Base-by-base conservation (phyloP, 371 early-diverging fungal genomes). In the Mortierella sp. region DNA sequence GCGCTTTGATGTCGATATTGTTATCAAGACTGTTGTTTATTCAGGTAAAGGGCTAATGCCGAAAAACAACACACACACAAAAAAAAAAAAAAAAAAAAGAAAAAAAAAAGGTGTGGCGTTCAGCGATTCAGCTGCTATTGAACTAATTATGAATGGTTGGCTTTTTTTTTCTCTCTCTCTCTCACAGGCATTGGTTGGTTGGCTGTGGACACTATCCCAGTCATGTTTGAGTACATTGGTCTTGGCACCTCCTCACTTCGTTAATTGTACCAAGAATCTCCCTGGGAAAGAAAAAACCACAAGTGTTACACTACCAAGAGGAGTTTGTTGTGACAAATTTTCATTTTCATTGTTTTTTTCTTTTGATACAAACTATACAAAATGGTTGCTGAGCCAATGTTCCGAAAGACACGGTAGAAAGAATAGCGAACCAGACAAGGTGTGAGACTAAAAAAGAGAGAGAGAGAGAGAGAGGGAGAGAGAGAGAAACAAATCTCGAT, bases 21-120 rank as follows among this genome's bases (percentile, higher is more conserved):
- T 87, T 7, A 88, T 89, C 50, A 90, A 90, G 70, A 70, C 89
- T 18, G 87, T 91, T 52, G 90, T 91, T 29, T 91, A 91, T 80
- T 85, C 88, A 43, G 92, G 81, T 75, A 70, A 62, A 23, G 28
- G 37, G 25, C 29, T 37, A 37, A n/a, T n/a, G n/a, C n/a, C n/a
- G 55, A 4, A 29, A 50, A 18, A 15, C 23, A 48, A 61, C 19
- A 23, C 30, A 46, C 18, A 16, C 7, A 16, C 37, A 26, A 6
- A 45, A 51, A 18, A 3, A 18, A 4, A 18, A 14, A 9, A 45
- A 47, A 28, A 23, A 25, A 51, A 25, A 55, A 46, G 56, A 55
- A 68, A 60, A 23, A 53, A 53, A 23, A 53, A 23, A 50, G 16
- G 16, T 46, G 46, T 9, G 16, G 46, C 9, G 16, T 46, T 12